Evolutionary conservation across 768 basidiomycete genomes (phyloP).

Genomic region (Rhodotorula graminis): DNA sequence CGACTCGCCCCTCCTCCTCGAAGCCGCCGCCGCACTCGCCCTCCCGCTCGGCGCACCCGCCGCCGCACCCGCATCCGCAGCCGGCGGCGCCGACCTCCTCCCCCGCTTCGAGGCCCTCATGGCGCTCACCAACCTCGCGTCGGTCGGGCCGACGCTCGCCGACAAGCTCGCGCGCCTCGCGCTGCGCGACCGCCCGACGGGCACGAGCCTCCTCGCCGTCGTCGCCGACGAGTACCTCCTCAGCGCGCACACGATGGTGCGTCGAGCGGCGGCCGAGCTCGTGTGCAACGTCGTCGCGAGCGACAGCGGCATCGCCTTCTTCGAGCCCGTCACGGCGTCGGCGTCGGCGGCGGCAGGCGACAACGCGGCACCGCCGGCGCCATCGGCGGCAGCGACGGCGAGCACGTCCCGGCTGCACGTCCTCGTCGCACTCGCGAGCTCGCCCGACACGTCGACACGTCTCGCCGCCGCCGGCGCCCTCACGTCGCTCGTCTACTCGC

Average conservation of each 20-base stretch:
- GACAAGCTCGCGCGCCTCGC: slow-evolving; percentile 60
- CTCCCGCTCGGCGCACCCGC: slow-evolving; percentile 59
- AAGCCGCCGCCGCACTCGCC: slow-evolving; percentile 77
- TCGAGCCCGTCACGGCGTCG: slow-evolving; percentile 7
- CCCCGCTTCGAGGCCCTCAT: slow-evolving; percentile 90
- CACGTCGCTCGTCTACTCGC: slow-evolving; percentile 66
- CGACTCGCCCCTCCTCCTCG: slow-evolving; percentile 60
- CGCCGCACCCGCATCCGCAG: slow-evolving; percentile 47
- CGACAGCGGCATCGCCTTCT: slow-evolving; percentile 63
- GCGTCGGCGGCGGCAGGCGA: neutral
- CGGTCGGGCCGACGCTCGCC: slow-evolving; percentile 63
- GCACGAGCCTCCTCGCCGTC: slow-evolving; percentile 53
- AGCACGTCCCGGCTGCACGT: slow-evolving; percentile 56
- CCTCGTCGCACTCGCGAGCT: slow-evolving; percentile 75
- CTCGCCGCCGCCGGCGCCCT: slow-evolving; percentile 87
- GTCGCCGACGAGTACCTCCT: slow-evolving; percentile 65
- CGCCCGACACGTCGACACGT: slow-evolving; percentile 77
- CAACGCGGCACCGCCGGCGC: no score
- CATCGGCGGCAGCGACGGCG: neutral
- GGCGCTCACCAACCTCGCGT: slow-evolving; percentile 93
- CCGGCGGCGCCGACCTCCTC: slow-evolving; percentile 51
- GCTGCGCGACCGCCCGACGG: slow-evolving; percentile 44
- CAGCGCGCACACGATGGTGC: slow-evolving; percentile 63
- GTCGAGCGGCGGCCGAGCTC: slow-evolving; percentile 83
- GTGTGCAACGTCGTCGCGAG: slow-evolving; percentile 83